Evolutionary conservation across 495 filamentous ascomycete species (phyloP).

Genomic region (Lichenothelia convexa): DNA sequence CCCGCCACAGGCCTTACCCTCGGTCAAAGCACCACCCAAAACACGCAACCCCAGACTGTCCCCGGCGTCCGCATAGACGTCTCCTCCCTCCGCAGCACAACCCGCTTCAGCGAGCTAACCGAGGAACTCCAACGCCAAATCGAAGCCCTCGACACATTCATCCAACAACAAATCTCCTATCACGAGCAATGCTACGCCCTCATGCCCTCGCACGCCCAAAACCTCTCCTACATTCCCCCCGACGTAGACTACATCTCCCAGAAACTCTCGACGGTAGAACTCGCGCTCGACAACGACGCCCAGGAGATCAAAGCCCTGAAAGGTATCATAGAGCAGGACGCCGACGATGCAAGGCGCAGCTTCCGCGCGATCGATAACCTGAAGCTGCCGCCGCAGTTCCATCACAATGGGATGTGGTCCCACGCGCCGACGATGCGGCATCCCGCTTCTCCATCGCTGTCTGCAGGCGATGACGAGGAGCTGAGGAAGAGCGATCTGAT

Average conservation of each 20-base stretch:
- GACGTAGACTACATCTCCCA: slow-evolving; percentile 58
- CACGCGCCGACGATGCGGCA: not conserved
- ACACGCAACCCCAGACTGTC: slow-evolving; percentile 25
- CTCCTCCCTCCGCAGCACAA: slow-evolving; percentile 60
- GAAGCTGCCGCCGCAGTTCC: slow-evolving; percentile 41
- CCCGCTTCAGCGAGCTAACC: slow-evolving; percentile 74
- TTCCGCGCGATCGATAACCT: slow-evolving; percentile 39
- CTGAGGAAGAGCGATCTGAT: slow-evolving; percentile 48
- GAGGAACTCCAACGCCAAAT: slow-evolving; percentile 66
- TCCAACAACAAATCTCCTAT: slow-evolving; percentile 45
- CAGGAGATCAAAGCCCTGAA: slow-evolving; percentile 49
- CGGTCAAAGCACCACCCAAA: slow-evolving; percentile 19
- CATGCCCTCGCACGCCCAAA: slow-evolving; percentile 43
- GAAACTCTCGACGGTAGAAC: slow-evolving; percentile 56
- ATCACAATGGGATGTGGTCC: slow-evolving; percentile 28
- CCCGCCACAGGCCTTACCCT: slow-evolving; percentile 8
- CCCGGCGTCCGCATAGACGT: slow-evolving; percentile 64
- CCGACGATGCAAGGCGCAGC: slow-evolving; percentile 49
- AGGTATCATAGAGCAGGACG: slow-evolving; percentile 43
- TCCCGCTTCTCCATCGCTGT: not conserved
- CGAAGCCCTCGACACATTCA: slow-evolving; percentile 50
- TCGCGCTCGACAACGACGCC: slow-evolving; percentile 53
- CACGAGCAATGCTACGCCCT: slow-evolving; percentile 39
- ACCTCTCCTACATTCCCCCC: slow-evolving; percentile 45
- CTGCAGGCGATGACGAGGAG: slow-evolving; percentile 31